phyloP scores from a whole-genome alignment of 768 basidiomycete genomes.

The Leccinellum rugosiceps region DNA sequence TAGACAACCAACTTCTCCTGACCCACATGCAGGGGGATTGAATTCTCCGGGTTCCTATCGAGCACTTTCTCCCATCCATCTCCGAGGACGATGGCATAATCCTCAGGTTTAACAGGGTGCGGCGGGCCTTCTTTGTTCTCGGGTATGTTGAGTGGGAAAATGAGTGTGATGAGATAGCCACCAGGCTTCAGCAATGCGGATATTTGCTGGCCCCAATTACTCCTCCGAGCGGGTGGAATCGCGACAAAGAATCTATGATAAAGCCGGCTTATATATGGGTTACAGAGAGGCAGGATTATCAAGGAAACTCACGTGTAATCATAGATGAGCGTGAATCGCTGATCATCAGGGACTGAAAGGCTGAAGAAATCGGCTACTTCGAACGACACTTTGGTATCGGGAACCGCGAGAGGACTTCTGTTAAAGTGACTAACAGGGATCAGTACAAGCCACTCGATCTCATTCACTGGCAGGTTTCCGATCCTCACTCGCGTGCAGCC shows the following conservation, averaged over 20 bases:
- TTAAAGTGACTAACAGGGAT: constrained; percentile 1
- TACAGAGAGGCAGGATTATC: neutral
- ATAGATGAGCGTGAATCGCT: constrained; percentile 18
- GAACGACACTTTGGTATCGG: constrained; percentile 12
- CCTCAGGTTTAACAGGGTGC: constrained; percentile 54
- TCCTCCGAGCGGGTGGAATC: constrained; percentile 51
- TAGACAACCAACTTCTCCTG: constrained; percentile 50
- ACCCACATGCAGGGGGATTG: constrained; percentile 40
- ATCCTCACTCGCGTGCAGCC: constrained; percentile 19
- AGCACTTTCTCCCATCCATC: constrained; percentile 51
- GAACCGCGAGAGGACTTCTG: neutral
- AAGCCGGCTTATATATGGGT: neutral
- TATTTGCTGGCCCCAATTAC: constrained; percentile 59
- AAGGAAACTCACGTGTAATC: constrained; percentile 11
- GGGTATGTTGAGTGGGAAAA: constrained; percentile 52
- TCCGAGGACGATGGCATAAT: constrained; percentile 51
- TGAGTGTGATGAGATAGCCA: constrained; percentile 57
- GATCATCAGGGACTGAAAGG: constrained; percentile 11
- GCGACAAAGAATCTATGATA: constrained; percentile 55
- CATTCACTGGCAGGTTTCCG: neutral
- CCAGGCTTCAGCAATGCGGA: constrained; percentile 54
- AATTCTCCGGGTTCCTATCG: constrained; percentile 48
- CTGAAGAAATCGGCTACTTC: constrained; percentile 20
- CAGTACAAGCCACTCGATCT: neutral
- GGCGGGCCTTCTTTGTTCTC: constrained; percentile 57